Base-by-base conservation (phyloP, 805 yeast genomes). In the Grigorovia transvaalensis region DNA sequence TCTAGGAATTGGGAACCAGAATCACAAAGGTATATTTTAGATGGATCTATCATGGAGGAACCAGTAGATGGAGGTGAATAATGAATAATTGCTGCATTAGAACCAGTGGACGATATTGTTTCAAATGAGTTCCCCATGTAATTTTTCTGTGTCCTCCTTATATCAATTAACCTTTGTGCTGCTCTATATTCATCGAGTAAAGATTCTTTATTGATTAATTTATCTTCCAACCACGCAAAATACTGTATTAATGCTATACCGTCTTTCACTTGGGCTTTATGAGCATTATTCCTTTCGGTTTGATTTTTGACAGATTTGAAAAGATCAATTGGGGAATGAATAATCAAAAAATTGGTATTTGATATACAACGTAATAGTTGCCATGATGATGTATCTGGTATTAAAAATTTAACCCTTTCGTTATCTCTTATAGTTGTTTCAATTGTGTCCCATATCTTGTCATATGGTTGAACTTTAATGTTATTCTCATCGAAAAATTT, bases 1-100 rank as follows among this genome's bases (percentile, higher is more conserved):
- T 90, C 96, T 20, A 84, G 66, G 63, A 79, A 91, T 61, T 93
- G 99, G 0, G 93, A 87, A 4, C 99, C 99, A 1, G 96, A 80
- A 66, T 93, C 99, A 54, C 87, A 73, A 55, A 93, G 72, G 58
- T 84, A 89, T 1, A 89, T 77, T 52, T 83, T 78, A 19, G 76
- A 67, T 9, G 84, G 82, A 60, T 85, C 83, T 53, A 93, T 79
- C 52, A 76, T 66, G 1, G 84, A 71, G 50, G 79, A 76, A 18
- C 77, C 73, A 12, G 77, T 82, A 33, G 70, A 70, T 0, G 82
- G 75, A 33, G 95, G 95, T 0, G 84, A 75, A 62, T 86, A 86
- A 61, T 86, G 95, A 51, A 85, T 82, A 9, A 86, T 73, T 0
- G 93, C 82, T 1, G 87, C 82, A 61, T 86, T 86, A 7, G 85